phyloP scores from a whole-genome alignment of 108 stramenopile species.

The Schizochytrium sp. region DNA sequence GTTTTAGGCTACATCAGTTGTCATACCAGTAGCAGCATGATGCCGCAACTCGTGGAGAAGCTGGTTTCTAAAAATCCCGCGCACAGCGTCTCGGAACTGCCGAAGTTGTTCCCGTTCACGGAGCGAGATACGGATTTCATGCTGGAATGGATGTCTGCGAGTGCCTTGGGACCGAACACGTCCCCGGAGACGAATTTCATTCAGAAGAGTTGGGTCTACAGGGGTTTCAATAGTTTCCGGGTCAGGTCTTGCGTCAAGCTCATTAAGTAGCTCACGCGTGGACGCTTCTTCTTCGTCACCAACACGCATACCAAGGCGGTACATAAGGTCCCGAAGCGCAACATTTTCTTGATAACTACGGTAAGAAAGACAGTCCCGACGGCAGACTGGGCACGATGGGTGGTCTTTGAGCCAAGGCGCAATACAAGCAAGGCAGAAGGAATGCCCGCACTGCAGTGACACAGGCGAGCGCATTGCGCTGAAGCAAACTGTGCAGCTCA shows the following conservation, averaged over 20 bases:
- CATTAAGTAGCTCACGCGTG: slow-evolving; percentile 27
- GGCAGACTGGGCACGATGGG: slow-evolving; percentile 17
- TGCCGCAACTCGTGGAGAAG: slow-evolving; percentile 22
- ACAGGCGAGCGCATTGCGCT: slow-evolving; percentile 37
- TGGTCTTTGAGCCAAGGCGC: slow-evolving; percentile 36
- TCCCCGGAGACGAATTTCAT: background rate
- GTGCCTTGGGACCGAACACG: slow-evolving; percentile 12
- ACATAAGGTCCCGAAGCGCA: slow-evolving; percentile 3
- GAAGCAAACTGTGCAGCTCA: slow-evolving; percentile 33
- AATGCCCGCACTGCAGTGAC: slow-evolving; percentile 35
- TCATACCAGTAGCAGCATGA: background rate
- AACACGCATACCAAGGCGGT: slow-evolving; percentile 19
- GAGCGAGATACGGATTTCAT: slow-evolving; percentile 22
- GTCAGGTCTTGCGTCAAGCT: slow-evolving; percentile 12
- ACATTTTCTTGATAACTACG: slow-evolving; percentile 14
- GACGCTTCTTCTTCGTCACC: background rate
- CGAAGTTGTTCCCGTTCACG: slow-evolving; percentile 19
- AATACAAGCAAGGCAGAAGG: slow-evolving; percentile 17
- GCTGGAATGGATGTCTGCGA: slow-evolving; percentile 7
- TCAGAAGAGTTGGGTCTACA: slow-evolving; percentile 14
- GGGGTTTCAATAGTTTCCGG: background rate
- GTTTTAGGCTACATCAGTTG: background rate
- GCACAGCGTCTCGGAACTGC: background rate
- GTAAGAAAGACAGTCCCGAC: slow-evolving; percentile 17
- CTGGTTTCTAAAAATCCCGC: background rate